A percentile compares a stretch with the other conserved stretches of the same genome.
Evolutionary conservation across 1,284 basidiomycete species (phyloP).

Genomic region (Heliocybe sulcata): DNA sequence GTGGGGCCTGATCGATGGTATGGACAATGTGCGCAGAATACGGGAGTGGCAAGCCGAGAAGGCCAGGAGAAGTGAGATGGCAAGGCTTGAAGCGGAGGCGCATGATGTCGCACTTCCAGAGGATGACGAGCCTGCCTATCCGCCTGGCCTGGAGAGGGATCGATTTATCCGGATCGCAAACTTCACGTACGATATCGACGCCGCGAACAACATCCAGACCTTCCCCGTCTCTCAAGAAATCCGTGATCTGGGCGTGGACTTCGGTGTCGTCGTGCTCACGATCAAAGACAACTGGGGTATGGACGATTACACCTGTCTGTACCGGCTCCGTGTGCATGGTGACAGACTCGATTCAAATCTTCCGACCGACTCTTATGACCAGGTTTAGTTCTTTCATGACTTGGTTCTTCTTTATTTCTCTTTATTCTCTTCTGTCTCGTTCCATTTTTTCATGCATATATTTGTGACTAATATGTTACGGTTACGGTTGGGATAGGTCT

Average conservation of each 20-base stretch:
- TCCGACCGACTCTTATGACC: neutral
- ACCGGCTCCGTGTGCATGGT: slow-evolving; percentile 79
- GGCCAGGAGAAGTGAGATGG: slow-evolving; percentile 21
- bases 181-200: slow-evolving; percentile 75
- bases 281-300: slow-evolving; percentile 86
- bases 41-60: slow-evolving; percentile 38
- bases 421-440: neutral
- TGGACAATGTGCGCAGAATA: slow-evolving; percentile 60
- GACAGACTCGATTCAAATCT: slow-evolving; percentile 20
- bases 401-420: neutral
- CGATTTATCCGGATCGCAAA: slow-evolving; percentile 66
- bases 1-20: slow-evolving; percentile 81
- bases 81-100: slow-evolving; percentile 28
- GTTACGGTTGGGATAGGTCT: neutral
- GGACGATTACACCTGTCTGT: slow-evolving; percentile 81
- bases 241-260: slow-evolving; percentile 63
- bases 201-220: slow-evolving; percentile 73
- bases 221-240: slow-evolving; percentile 73
- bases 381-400: neutral
- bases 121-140: slow-evolving; percentile 33
- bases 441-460: neutral
- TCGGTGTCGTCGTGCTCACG: slow-evolving; percentile 74
- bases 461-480: neutral
- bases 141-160: slow-evolving; percentile 21
- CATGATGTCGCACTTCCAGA: slow-evolving; percentile 23